Percentiles rank a stretch among this genome's conserved stretches.
Evolutionary conservation across 129 eudicot species (phyloP).

Genomic region (Lonicera japonica): DNA sequence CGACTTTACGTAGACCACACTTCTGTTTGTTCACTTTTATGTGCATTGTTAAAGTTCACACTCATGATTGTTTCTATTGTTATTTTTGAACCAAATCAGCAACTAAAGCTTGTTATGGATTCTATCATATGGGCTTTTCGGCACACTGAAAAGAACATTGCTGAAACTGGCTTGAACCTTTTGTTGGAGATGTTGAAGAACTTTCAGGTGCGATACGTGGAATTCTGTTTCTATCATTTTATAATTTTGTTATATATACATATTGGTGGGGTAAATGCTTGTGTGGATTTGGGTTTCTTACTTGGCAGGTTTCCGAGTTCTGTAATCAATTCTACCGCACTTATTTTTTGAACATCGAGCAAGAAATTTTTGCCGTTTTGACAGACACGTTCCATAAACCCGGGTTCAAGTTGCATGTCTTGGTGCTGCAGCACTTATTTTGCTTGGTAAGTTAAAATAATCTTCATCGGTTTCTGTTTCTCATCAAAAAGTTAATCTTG

Average conservation of each 20-base stretch:
- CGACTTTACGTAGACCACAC: too few relatives aligned
- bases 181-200: conserved; percentile 91
- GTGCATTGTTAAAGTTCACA: neutral
- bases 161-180: conserved; percentile 94
- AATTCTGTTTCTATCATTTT: too few relatives aligned
- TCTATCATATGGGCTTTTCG: conserved; percentile 99
- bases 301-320: conserved; percentile 77
- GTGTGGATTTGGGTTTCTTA: neutral
- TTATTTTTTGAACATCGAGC: conserved; percentile 81
- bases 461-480: too few relatives aligned
- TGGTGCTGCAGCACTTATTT: conserved; percentile 85
- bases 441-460: conserved; percentile 52
- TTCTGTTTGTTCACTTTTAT: neutral
- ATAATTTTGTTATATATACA: too few relatives aligned
- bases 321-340: conserved; percentile 84
- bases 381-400: conserved; percentile 99
- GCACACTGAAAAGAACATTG: conserved; percentile 96
- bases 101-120: conserved; percentile 95
- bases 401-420: conserved; percentile 90
- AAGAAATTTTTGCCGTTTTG: conserved; percentile 95
- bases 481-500: too few relatives aligned
- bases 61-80: neutral
- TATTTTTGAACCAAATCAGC: conserved; percentile 37
- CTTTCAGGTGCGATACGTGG: conserved; percentile 56
- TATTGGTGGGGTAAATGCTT: neutral